Evolutionary conservation across 768 basidiomycete genomes (phyloP), one percentile per base, ranked within the genome.

Genomic region (Phaeotremella fagi): DNA sequence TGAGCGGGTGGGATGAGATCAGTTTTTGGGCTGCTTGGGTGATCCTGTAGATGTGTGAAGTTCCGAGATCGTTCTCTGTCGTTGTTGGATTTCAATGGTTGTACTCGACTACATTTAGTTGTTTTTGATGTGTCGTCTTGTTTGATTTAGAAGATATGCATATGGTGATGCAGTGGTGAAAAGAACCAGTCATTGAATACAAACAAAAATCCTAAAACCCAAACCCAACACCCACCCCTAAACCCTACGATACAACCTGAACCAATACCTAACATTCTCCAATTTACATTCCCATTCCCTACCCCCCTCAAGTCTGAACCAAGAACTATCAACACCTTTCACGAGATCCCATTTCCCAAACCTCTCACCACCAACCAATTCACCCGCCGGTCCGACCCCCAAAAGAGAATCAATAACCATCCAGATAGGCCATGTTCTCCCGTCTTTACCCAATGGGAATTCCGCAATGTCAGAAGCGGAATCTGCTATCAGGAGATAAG

Each of bases 221-320:
- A 35, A 9, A 35, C n/a, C 33, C 33, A 9, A n/a, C n/a, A n/a
- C 20, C 11, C 45, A 6, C 46, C 7, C 35, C 55, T 28, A 66
- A 14, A 52, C 41, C 47, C 64, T 50, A 35, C 61, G 54, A 43
- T 73, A 74, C 48, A 72, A 42, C 46, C 73, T 62, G 45, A 57
- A 61, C 73, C 73, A 74, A 52, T 74, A 74, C 53, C 73, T 59
- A 20, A 65, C 65, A 47, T 74, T 74, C 57, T 74, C 73, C 56
- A 74, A 38, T 45, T 74, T 74, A 48, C 66, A 59, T 5, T 63
- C 60, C 62, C 71, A 74, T 3, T 56, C 56, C 6, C 57, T 57
- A 31, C 62, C 64, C 11, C 65, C 69, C 16, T 66, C 63, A 18
- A 74, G 48, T 36, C 73, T 54, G 27, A 50, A 74, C 73, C 73